Evolutionary conservation across 2,329 filamentous ascomycete genomes (phyloP).

Genomic region (Arthrinium puccinioides): DNA sequence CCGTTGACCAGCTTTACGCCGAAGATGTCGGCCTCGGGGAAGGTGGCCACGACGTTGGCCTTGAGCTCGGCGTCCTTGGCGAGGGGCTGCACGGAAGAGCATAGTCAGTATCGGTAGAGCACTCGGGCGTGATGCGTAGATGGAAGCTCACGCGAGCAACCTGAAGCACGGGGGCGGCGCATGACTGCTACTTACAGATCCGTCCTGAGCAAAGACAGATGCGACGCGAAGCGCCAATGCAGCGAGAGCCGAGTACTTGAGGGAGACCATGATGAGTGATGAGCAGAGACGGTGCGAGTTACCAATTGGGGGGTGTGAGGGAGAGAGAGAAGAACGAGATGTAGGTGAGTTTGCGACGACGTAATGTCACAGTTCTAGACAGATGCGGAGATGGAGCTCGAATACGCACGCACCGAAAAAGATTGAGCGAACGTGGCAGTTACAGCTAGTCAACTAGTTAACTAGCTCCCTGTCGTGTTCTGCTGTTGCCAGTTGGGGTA

Average conservation of each 20-base stretch:
- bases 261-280: conserved; percentile 21
- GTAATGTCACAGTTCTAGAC: too few relatives aligned
- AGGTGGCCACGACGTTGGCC: conserved; percentile 57
- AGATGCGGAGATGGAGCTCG: conserved; percentile 1
- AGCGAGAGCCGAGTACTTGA: conserved; percentile 25
- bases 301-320: not conserved
- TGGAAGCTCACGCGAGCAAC: not conserved
- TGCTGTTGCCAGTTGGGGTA: too few relatives aligned
- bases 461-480: too few relatives aligned
- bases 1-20: conserved; percentile 95
- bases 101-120: conserved; percentile 5
- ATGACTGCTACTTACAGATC: conserved; percentile 16
- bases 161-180: not conserved
- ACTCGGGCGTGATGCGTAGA: too few relatives aligned
- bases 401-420: too few relatives aligned
- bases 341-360: too few relatives aligned
- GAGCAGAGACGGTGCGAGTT: not conserved
- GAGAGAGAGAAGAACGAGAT: conserved; percentile 3
- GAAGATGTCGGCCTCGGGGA: conserved; percentile 73
- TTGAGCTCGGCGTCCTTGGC: conserved; percentile 39
- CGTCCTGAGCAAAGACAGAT: conserved; percentile 23
- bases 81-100: conserved; percentile 11
- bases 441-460: conserved; percentile 3
- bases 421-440: conserved; percentile 9
- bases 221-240: conserved; percentile 22